Conservation (phyloP, 805 yeast species). For the Limtongia smithiae region DNA sequence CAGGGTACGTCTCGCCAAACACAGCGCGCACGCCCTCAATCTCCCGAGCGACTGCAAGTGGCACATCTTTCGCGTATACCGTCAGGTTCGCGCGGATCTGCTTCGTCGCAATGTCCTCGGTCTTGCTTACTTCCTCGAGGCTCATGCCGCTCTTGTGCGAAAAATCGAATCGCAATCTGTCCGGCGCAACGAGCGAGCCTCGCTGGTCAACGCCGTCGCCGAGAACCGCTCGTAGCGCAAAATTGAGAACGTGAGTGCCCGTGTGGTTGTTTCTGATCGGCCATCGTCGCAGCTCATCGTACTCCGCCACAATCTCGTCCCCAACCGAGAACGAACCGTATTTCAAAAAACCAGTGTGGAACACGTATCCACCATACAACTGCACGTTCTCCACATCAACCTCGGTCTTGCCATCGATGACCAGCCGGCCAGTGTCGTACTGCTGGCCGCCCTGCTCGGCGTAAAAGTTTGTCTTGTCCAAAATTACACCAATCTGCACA, state of each 20-base stretch:
- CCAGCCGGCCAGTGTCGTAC: slow-evolving; percentile 88
- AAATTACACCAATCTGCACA: slow-evolving; percentile 69
- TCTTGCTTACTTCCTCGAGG: slow-evolving; percentile 63
- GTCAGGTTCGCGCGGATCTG: slow-evolving; percentile 64
- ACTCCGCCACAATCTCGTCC: slow-evolving; percentile 76
- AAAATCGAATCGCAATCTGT: slow-evolving; percentile 93
- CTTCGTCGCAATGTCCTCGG: slow-evolving; percentile 70
- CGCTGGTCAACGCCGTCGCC: slow-evolving; percentile 91
- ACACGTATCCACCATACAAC: slow-evolving; percentile 86
- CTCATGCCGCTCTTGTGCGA: slow-evolving; percentile 84
- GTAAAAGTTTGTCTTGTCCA: slow-evolving; percentile 90
- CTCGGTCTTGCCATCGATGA: slow-evolving; percentile 81
- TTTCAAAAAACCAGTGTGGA: slow-evolving; percentile 82
- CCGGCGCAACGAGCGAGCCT: slow-evolving; percentile 95
- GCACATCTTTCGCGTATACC: slow-evolving; percentile 82
- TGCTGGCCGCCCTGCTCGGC: slow-evolving; percentile 99
- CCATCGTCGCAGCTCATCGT: slow-evolving; percentile 90
- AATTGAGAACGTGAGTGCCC: slow-evolving; percentile 93
- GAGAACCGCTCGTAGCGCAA: slow-evolving; percentile 76
- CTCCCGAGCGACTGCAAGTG: slow-evolving; percentile 64
- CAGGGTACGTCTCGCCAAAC: slow-evolving; percentile 98
- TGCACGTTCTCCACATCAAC: slow-evolving; percentile 91
- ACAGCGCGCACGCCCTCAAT: slow-evolving; percentile 93
- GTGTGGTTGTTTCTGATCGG: slow-evolving; percentile 97
- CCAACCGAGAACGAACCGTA: slow-evolving; percentile 73